phyloP scores from a whole-genome alignment of 2,329 filamentous ascomycete genomes.

The Aspergillus sp. region DNA sequence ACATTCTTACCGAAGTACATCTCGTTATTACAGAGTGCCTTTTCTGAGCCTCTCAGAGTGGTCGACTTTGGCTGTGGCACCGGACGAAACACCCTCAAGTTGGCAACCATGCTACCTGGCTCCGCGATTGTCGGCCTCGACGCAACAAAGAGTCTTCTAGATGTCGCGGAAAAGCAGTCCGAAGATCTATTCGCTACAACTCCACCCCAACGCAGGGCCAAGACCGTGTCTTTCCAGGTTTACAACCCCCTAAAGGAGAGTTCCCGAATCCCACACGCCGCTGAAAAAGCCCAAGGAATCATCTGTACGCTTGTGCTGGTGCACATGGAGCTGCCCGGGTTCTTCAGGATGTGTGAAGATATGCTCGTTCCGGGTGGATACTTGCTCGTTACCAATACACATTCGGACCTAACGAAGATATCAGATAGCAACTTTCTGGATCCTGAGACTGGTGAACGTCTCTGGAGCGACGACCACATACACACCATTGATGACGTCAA shows the following conservation, averaged over 20 bases:
- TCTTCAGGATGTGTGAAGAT: not conserved
- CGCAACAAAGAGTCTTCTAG: not conserved
- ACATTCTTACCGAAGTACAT: not conserved
- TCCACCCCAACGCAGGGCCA: not conserved
- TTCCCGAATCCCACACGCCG: not conserved
- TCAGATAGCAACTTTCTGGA: not conserved
- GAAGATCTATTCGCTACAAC: not conserved
- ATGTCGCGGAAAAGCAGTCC: not conserved
- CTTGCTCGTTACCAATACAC: not conserved
- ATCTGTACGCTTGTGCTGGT: not conserved
- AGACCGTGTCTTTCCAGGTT: not conserved
- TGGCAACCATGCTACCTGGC: not conserved
- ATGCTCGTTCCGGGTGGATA: not conserved
- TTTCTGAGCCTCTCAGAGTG: not conserved
- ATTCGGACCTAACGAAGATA: not conserved
- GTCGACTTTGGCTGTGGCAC: not conserved
- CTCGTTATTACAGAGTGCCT: not conserved
- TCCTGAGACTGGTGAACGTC: not conserved
- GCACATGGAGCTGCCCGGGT: not conserved
- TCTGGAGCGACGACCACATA: not conserved
- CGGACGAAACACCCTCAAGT: not conserved
- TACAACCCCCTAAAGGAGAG: not conserved
- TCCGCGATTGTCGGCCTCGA: not conserved
- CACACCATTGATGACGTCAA: not conserved
- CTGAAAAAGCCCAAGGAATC: not conserved